Evolutionary conservation across 345 rosid species (phyloP), one percentile per base, ranked within the genome.

Genomic region (Litchi chinensis): DNA sequence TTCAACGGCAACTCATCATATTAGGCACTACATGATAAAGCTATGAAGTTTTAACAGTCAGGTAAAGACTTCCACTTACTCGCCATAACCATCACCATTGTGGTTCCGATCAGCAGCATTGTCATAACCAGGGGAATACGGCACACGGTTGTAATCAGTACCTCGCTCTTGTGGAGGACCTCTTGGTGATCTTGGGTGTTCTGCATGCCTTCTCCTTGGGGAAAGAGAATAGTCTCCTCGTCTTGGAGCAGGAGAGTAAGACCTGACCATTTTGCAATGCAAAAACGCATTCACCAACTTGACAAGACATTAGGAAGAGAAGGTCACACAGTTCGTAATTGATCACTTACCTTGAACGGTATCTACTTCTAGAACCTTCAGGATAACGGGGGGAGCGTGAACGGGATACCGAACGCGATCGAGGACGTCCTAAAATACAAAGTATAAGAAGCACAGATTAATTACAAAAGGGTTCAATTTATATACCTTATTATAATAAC

Each of bases 221-320:
- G 99, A 93, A 80, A 81, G 79, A 73, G 98, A 91, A 83, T 90
- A 88, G 76, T 88, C 87, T 68, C 74, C 91, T 68, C 84, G 81
- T 74, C 94, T 91, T 39, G 90, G 89, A 56, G 81, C 89, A 50
- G 99, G 98, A 76, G 99, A 93, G 77, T 90, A 90, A 59, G 97
- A 94, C 92, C 99, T 95, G 77, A 37, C 9, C 70, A 48, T 59
- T 6, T 52, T 21, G 80, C 22, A 41, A 73, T 4, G 37, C 18
- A 10, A 37, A 71, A 46, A 65, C n/a, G 44, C 15, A 62, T 68
- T 68, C 22, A 52, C 18, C 62, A 32, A 50, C 66, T 4, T 52
- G 18, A 57, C 40, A 6, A 37, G 2, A 21, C 69, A 66, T 11
- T 3, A 8, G 24, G 44, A 48, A 59, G 70, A 70, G 37, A 41